Evolutionary conservation across 1,284 basidiomycete genomes (phyloP).

Genomic region (Rhodotorula sp.): DNA sequence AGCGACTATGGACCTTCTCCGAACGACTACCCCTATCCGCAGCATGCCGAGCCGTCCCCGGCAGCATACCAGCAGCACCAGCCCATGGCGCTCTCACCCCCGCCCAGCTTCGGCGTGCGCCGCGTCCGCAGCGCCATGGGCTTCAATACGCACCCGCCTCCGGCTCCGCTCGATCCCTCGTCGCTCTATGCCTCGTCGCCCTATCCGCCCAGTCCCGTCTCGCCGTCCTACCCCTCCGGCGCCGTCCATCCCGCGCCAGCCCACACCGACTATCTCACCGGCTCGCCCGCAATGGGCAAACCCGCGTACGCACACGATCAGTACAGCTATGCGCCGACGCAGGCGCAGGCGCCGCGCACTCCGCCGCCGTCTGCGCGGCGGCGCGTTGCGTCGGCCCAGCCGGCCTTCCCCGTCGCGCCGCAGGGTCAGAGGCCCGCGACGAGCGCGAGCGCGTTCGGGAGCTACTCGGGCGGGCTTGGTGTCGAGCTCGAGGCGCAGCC

Average conservation of each 20-base stretch:
- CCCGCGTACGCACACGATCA: background rate
- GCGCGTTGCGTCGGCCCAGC: background rate
- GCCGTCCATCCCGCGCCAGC: too few relatives aligned
- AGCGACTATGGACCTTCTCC: background rate
- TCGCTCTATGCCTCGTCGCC: background rate
- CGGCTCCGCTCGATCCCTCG: background rate
- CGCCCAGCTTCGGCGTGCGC: background rate
- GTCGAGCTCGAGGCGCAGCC: background rate
- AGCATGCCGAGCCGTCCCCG: background rate
- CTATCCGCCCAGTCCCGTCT: constrained; percentile 7
- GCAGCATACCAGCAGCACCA: background rate
- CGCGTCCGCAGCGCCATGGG: background rate
- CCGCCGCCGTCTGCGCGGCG: background rate
- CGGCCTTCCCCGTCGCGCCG: background rate
- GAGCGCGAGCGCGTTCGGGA: background rate
- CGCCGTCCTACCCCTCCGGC: background rate
- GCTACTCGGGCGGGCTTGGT: background rate
- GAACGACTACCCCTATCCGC: too few relatives aligned
- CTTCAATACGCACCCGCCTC: background rate
- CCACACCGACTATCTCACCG: too few relatives aligned
- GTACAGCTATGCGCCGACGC: background rate
- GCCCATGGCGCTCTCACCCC: background rate
- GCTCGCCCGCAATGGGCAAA: too few relatives aligned
- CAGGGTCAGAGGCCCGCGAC: background rate
- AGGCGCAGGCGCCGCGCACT: background rate